Evolutionary conservation across 2,329 filamentous ascomycete genomes (phyloP), one percentile per base, ranked within the genome.

Genomic region (Cordyceps cateniannulata): DNA sequence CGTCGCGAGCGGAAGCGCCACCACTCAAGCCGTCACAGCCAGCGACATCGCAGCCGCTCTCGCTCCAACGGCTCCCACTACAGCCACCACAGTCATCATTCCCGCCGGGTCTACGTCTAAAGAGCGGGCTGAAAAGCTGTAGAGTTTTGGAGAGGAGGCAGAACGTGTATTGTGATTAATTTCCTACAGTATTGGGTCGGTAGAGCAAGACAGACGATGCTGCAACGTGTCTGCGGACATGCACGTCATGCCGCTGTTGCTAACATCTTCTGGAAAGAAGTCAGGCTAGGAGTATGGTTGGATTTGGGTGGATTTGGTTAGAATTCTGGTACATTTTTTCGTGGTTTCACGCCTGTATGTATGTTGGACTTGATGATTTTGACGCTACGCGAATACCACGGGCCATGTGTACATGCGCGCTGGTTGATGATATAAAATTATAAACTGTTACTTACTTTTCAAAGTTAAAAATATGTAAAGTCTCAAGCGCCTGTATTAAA

Each of bases 61-160:
- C 69, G 71, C 38, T 73, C 71, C 6, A 72, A 73, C 53, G 73
- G 74, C 64, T 71, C 76, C 64, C 75, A 76, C 63, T 73, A 73
- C 51, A 73, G 75, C 63, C 75, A 75, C 48, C 79, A 82, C 69
- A 82, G 80, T 62, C 79, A 82, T 67, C 55, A 59, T 47, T 59
- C 55, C 29, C 76, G 76, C 27, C 73, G 81, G 45, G 76, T 77
- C 56, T 83, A 83, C 63, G 81, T 83, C 54, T 82, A 70, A 66
- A 8, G 16, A 42, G 40, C 3, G 8, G 8, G 6, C 14, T 35
- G 32, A 35, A 35, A 35, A 14, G 32, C 14, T 1, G 32, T 4
- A 35, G 32, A 3, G 32, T 12, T 35, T 35, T 10, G 32, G 32
- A 32, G 32, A 12, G 14, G 14, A 12, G 3, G 32, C 32, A 35